These are phyloP conservation scores for Glutinoglossum americanum DNA, from an alignment of 495 filamentous ascomycete genomes.

Conservation along the genomic window DNA sequence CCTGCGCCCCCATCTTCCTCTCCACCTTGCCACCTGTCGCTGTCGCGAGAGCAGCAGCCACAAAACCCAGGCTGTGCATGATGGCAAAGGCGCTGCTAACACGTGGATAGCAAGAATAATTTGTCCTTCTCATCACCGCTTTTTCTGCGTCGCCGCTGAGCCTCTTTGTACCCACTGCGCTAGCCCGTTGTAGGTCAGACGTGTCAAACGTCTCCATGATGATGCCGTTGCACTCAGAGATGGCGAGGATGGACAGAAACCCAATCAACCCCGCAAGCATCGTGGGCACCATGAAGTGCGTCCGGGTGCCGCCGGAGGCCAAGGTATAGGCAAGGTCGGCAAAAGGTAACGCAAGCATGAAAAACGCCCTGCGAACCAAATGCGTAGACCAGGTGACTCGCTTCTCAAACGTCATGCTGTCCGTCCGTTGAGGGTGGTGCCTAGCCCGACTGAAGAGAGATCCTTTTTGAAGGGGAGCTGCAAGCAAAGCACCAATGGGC, in stretches of 20 bases:
- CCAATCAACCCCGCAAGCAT: slow-evolving; percentile 43
- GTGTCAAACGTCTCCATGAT: slow-evolving; percentile 68
- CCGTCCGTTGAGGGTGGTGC: slow-evolving; percentile 28
- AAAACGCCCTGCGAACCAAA: slow-evolving; percentile 41
- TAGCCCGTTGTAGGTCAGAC: slow-evolving; percentile 41
- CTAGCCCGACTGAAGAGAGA: slow-evolving; percentile 40
- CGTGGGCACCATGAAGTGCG: slow-evolving; percentile 38
- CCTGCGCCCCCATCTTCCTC: slow-evolving; percentile 39
- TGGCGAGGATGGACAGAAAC: slow-evolving; percentile 46
- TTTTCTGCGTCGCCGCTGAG: slow-evolving; percentile 22
- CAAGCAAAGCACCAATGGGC: slow-evolving; percentile 40
- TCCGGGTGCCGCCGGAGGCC: slow-evolving; percentile 32
- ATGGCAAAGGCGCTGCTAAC: slow-evolving; percentile 49
- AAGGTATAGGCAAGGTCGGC: slow-evolving; percentile 42
- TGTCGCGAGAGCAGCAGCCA: slow-evolving; percentile 41
- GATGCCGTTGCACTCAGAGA: slow-evolving; percentile 53
- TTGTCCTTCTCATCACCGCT: slow-evolving; percentile 31
- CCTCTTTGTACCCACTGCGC: slow-evolving; percentile 33
- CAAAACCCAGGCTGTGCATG: slow-evolving; percentile 40
- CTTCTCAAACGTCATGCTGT: slow-evolving; percentile 36
- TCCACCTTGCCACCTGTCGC: slow-evolving; percentile 37
- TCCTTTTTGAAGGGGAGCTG: slow-evolving; percentile 50
- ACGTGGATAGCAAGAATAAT: slow-evolving; percentile 46
- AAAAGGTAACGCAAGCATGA: slow-evolving; percentile 40
- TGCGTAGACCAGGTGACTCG: slow-evolving; percentile 43